Evolutionary conservation across 2,329 filamentous ascomycete species (phyloP), one percentile per base, ranked within the genome.

Genomic region (Cytospora mali): DNA sequence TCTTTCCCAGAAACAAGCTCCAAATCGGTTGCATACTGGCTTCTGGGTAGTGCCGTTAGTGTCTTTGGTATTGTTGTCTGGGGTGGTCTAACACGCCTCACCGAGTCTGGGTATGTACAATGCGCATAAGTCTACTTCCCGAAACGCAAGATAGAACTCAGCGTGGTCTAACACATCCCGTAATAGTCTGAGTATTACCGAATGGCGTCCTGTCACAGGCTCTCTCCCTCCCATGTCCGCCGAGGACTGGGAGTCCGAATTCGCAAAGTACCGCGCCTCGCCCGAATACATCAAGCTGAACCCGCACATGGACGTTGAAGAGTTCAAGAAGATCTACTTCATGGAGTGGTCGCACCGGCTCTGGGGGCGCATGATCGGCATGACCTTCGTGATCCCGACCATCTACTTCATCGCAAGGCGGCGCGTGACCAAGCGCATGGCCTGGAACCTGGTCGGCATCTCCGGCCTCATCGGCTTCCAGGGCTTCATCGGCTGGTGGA

Each of bases 241-340:
- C 27, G 87, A 83, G 64, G 91, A 94, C 73, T 99, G 95, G 95
- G 89, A 97, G 69, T 87, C 88, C 67, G 95, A 98, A 72, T 99
- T 98, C 78, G 81, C 88, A 61, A 95, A 96, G 77, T 99, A 99
- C 81, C 89, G 90, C 68, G 86, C 90, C 50, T 97, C 93, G 23
- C 95, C 95, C 66, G 95, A 99, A 77, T 99, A 94, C 79, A 87
- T 91, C 72, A 85, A 93, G 66, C 84, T 99, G 69, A 99, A 99
- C 79, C 90, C 93, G 33, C 86, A 92, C 75, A 99, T 99, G 95
- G 89, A 85, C 33, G 82, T 99, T 62, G 84, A 88, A 63, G 95
- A 99, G 75, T 99, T 98, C 81, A 97, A 98, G 77, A 90, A 95
- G 74, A 99, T 99, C 69, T 99, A 98, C 84, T 99, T 90, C 76